Evolutionary conservation across 345 rosid species (phyloP).

Genomic region (Laguncularia racemosa): DNA sequence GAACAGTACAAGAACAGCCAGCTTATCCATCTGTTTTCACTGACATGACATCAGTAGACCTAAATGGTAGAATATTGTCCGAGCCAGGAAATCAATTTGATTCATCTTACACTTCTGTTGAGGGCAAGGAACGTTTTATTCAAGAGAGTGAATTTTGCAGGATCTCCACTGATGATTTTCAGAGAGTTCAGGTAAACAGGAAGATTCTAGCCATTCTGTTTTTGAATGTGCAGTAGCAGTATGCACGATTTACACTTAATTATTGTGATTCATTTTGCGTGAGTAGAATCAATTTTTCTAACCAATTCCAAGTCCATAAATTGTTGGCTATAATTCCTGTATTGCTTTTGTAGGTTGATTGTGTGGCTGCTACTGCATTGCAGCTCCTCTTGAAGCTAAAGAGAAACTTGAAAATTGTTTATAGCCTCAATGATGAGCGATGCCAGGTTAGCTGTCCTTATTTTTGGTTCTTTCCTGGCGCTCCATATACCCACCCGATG

Average conservation of each 20-base stretch:
- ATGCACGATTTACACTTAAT: too few species aligned
- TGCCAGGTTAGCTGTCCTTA: conserved; percentile 61
- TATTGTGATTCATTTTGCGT: neutral
- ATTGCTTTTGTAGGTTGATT: conserved; percentile 49
- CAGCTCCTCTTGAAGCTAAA: conserved; percentile 93
- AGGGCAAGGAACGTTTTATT: conserved; percentile 28
- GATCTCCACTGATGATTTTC: conserved; percentile 54
- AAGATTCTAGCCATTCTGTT: neutral
- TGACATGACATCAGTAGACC: conserved; percentile 38
- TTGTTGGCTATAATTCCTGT: conserved; percentile 7
- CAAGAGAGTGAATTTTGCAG: conserved; percentile 29
- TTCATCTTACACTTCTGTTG: conserved; percentile 19
- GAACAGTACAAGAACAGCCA: conserved; percentile 4
- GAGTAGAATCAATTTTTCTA: neutral
- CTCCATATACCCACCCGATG: too few species aligned
- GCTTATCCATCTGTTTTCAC: conserved; percentile 15
- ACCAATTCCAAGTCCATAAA: too few species aligned
- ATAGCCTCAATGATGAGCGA: conserved; percentile 80
- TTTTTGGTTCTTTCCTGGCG: neutral
- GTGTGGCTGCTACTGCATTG: conserved; percentile 66
- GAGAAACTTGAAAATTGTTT: conserved; percentile 79
- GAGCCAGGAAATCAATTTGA: conserved; percentile 32
- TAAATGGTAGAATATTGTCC: conserved; percentile 50
- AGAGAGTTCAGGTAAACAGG: conserved; percentile 62
- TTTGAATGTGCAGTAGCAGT: neutral